These are phyloP conservation scores for Akanthomyces dipterigenus DNA, from an alignment of 2,329 filamentous ascomycete species.

Conservation along the genomic window DNA sequence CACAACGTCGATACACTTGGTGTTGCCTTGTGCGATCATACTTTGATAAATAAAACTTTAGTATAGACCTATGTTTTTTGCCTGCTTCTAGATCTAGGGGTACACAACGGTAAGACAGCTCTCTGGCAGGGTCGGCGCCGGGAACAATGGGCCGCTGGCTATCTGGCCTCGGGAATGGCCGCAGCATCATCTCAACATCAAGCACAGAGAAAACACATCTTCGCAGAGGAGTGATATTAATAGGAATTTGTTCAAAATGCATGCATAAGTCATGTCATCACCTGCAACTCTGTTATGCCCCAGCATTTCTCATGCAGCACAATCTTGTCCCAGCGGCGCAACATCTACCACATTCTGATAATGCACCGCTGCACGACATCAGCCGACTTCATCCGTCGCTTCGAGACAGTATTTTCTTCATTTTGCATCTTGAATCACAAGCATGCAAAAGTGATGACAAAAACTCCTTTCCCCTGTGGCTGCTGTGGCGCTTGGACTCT, in stretches of 20 bases:
- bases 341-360: background rate
- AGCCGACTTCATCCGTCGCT: background rate
- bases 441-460: background rate
- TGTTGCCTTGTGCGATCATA: background rate
- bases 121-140: too few relatives aligned
- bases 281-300: background rate
- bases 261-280: too few relatives aligned
- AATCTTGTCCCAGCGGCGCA: background rate
- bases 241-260: too few relatives aligned
- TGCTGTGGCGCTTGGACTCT: constrained; percentile 8
- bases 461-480: background rate
- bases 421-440: background rate
- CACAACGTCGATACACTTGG: background rate
- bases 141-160: too few relatives aligned
- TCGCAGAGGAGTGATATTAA: too few relatives aligned
- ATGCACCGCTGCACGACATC: background rate
- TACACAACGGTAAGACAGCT: too few relatives aligned
- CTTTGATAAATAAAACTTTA: too few relatives aligned
- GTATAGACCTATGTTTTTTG: too few relatives aligned
- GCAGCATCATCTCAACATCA: too few relatives aligned
- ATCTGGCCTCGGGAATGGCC: too few relatives aligned
- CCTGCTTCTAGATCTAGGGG: too few relatives aligned
- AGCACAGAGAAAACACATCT: too few relatives aligned
- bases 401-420: background rate
- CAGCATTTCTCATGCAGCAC: background rate